Percentiles rank a stretch among this genome's conserved stretches.
Evolutionary conservation across 2,329 filamentous ascomycete species (phyloP).

Genomic region (Aureobasidium melanogenum): DNA sequence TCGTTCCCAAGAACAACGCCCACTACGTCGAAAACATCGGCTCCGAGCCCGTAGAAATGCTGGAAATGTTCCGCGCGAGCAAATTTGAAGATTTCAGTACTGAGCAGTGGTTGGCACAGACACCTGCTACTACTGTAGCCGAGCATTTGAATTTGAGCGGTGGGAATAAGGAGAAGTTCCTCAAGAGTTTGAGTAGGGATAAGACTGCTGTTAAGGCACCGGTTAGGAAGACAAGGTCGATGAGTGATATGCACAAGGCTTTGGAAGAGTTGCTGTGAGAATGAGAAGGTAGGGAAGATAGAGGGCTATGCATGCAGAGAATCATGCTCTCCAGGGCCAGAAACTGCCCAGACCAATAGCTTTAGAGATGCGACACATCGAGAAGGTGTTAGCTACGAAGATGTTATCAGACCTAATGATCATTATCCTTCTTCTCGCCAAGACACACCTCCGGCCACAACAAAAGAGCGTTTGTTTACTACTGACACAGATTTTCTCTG

Average conservation of each 20-base stretch:
- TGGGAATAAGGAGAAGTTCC: slow-evolving; percentile 2
- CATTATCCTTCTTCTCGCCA: too few relatives aligned
- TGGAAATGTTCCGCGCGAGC: slow-evolving; percentile 61
- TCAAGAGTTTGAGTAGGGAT: slow-evolving; percentile 6
- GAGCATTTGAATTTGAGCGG: slow-evolving; percentile 12
- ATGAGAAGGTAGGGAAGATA: too few relatives aligned
- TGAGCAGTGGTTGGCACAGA: slow-evolving; percentile 61
- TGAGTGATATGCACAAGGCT: slow-evolving; percentile 10
- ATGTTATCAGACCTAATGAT: too few relatives aligned
- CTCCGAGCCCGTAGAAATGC: slow-evolving; percentile 64
- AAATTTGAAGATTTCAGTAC: slow-evolving; percentile 55
- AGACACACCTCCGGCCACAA: too few relatives aligned
- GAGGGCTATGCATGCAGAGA: too few relatives aligned
- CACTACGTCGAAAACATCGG: slow-evolving; percentile 77
- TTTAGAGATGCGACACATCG: too few relatives aligned
- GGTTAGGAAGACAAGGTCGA: slow-evolving; percentile 7
- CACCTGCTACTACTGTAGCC: slow-evolving; percentile 51
- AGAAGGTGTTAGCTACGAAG: too few relatives aligned
- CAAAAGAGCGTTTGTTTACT: too few relatives aligned
- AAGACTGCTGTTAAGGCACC: slow-evolving; percentile 13
- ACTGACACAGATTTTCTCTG: too few relatives aligned
- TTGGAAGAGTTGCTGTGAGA: slow-evolving; percentile 1
- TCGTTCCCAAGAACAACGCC: slow-evolving; percentile 67
- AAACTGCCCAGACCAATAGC: too few relatives aligned
- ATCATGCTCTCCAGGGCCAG: too few relatives aligned